These are phyloP conservation scores for Suillus occidentalis DNA, from an alignment of 768 basidiomycete genomes.

Conservation along the genomic window DNA sequence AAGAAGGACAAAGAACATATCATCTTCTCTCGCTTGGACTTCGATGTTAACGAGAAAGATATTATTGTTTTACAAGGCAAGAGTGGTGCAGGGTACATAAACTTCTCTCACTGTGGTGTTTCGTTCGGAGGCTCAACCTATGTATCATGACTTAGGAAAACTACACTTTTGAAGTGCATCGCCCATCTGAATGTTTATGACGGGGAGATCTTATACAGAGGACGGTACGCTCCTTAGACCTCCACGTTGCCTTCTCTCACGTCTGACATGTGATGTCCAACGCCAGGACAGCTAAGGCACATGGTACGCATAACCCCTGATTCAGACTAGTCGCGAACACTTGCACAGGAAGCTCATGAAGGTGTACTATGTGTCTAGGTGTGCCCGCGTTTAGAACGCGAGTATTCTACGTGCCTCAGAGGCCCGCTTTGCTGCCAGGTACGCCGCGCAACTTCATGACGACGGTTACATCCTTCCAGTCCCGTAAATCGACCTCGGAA, in stretches of 20 bases:
- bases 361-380: constrained; percentile 39
- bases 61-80: constrained; percentile 76
- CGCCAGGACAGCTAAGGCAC: constrained; percentile 48
- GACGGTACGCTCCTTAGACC: constrained; percentile 49
- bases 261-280: not conserved
- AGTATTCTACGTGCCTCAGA: constrained; percentile 85
- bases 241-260: not conserved
- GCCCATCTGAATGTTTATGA: constrained; percentile 74
- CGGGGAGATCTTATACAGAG: constrained; percentile 63
- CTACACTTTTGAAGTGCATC: constrained; percentile 81
- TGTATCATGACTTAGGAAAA: constrained; percentile 41
- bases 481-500: constrained; percentile 35
- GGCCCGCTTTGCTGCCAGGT: constrained; percentile 82
- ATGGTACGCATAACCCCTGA: constrained; percentile 36
- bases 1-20: constrained; percentile 43
- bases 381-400: constrained; percentile 76
- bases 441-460: constrained; percentile 74
- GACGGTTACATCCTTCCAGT: constrained; percentile 51
- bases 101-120: not conserved
- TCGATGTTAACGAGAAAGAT: constrained; percentile 70
- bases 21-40: constrained; percentile 61
- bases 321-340: constrained; percentile 9
- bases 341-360: not conserved
- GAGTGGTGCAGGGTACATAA: constrained; percentile 68
- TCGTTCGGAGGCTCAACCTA: not conserved